Evolutionary conservation across 495 filamentous ascomycete species (phyloP).

Genomic region (Friedmanniomyces simplex): DNA sequence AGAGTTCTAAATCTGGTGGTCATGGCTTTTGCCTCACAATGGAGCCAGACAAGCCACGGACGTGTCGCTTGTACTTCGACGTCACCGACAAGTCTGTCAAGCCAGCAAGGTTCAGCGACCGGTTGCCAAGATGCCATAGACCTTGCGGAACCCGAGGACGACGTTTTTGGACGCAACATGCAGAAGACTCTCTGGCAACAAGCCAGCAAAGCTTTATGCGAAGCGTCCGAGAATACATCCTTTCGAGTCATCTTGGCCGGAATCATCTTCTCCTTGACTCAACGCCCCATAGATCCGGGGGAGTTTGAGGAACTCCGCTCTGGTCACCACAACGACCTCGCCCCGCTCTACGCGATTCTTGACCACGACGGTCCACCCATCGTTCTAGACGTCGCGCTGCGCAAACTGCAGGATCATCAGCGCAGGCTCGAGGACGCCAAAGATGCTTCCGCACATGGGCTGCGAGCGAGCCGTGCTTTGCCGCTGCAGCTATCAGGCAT

Average conservation of each 20-base stretch:
- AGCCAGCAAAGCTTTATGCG: slow-evolving; percentile 33
- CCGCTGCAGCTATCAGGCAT: background rate
- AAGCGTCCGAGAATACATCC: slow-evolving; percentile 32
- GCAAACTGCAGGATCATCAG: slow-evolving; percentile 10
- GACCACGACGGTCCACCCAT: slow-evolving; percentile 34
- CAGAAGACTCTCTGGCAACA: slow-evolving; percentile 38
- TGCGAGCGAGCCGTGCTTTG: background rate
- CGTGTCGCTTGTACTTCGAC: background rate
- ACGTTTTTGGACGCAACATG: slow-evolving; percentile 10
- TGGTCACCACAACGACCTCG: background rate
- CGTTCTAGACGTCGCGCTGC: slow-evolving; percentile 33
- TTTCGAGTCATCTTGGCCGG: slow-evolving; percentile 38
- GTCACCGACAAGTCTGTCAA: background rate
- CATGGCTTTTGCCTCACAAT: slow-evolving; percentile 41
- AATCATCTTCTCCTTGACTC: slow-evolving; percentile 39
- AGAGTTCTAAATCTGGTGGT: slow-evolving; percentile 35
- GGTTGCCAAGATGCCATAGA: too few species aligned
- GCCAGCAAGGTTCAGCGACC: background rate
- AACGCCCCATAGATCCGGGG: slow-evolving; percentile 28
- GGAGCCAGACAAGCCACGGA: slow-evolving; percentile 17
- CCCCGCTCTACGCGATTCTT: slow-evolving; percentile 25
- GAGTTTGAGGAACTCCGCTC: background rate
- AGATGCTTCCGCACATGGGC: slow-evolving; percentile 1
- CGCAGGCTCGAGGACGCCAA: background rate
- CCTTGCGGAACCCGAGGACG: background rate